phyloP scores from a whole-genome alignment of 768 basidiomycete species.

The Tulasnella sp. region DNA sequence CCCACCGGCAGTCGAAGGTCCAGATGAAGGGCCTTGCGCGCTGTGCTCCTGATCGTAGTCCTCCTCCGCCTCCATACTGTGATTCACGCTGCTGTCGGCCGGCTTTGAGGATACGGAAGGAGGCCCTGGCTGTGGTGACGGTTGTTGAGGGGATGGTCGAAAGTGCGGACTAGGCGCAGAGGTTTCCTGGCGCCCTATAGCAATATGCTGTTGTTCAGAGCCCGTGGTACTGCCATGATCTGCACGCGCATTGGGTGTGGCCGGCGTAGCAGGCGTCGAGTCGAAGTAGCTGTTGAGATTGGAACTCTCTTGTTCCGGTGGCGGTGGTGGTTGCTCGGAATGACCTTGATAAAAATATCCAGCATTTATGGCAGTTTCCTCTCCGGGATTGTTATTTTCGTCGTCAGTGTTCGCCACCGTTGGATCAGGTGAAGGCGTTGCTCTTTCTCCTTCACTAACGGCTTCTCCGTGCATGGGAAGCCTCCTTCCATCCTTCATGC shows the following conservation, averaged over 20 bases:
- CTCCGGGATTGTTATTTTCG: conserved; percentile 34
- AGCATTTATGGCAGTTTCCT: conserved; percentile 21
- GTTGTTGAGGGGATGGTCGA: background rate
- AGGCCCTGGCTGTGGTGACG: background rate
- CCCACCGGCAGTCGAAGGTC: background rate
- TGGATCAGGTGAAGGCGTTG: conserved; percentile 19
- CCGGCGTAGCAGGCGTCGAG: conserved; percentile 7
- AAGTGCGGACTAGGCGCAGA: background rate
- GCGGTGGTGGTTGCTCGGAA: background rate
- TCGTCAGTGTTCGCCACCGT: conserved; percentile 17
- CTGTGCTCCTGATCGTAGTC: conserved; percentile 27
- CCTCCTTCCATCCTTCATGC: conserved; percentile 83
- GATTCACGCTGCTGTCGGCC: background rate
- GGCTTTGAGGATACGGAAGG: background rate
- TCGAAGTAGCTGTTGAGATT: conserved; percentile 7
- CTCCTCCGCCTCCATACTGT: conserved; percentile 27
- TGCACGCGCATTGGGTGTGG: background rate
- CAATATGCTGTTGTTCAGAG: background rate
- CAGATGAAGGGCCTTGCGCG: background rate
- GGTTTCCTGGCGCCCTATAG: background rate
- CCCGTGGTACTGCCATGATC: background rate
- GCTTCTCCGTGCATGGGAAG: conserved; percentile 40
- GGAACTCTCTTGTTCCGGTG: background rate
- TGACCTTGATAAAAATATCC: background rate
- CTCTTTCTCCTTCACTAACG: conserved; percentile 73